These are phyloP conservation scores for Crithidia acanthocephali DNA, from an alignment of 208 protist genomes.

Conservation along the genomic window DNA sequence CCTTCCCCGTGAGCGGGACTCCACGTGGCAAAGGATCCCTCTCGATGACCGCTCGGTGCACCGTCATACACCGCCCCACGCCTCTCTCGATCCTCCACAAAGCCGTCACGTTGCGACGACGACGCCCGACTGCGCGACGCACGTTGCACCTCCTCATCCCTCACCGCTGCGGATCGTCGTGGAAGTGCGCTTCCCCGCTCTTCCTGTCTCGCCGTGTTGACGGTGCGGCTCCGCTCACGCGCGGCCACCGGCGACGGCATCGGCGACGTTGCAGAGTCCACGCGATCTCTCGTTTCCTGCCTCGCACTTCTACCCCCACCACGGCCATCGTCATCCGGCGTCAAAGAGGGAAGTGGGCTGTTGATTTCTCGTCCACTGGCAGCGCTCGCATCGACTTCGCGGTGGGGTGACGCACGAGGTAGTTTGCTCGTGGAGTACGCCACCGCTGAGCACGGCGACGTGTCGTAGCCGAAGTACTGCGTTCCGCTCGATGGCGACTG, in stretches of 20 bases:
- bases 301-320: neutral
- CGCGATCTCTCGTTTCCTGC: neutral
- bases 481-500: neutral
- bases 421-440: constrained; percentile 28
- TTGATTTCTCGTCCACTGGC: too few species aligned
- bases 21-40: too few species aligned
- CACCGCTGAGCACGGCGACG: constrained; percentile 27
- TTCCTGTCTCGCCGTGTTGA: neutral
- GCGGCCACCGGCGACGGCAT: neutral
- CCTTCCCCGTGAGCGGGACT: too few species aligned
- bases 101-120: neutral
- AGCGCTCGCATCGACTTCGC: neutral
- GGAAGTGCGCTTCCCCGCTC: neutral
- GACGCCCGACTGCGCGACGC: neutral
- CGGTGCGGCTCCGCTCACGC: neutral
- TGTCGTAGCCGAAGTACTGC: constrained; percentile 24
- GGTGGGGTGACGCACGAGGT: constrained; percentile 7
- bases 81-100: too few species aligned
- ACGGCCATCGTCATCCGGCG: too few species aligned
- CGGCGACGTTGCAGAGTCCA: constrained; percentile 12
- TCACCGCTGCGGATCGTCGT: neutral
- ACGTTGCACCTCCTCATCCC: neutral
- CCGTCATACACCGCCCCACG: too few species aligned
- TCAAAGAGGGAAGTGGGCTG: too few species aligned
- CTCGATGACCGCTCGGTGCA: too few species aligned